Evolutionary conservation across 1,284 basidiomycete genomes (phyloP), one percentile per base, ranked within the genome.

Genomic region (Pholiota adiposa): DNA sequence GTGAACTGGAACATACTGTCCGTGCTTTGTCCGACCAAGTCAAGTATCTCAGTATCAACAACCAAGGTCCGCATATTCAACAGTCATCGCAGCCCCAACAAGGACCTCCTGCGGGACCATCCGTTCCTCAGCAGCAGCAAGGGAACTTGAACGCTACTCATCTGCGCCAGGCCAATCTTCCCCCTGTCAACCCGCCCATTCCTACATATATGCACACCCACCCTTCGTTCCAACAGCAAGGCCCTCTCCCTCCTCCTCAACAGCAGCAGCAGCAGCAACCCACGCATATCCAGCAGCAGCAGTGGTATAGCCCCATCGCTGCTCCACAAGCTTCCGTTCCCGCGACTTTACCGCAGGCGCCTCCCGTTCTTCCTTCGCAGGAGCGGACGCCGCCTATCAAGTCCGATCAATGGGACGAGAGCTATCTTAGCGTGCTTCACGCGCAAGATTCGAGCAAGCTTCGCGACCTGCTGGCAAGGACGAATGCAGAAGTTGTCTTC

Each of bases 381-480:
- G 82, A 84, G 61, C 79, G 81, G 38, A 78, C 84, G 18, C 86
- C 87, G n/a, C 83, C 85, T 5, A 74, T 79, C 46, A 83, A 83
- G 69, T 65, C 80, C 53, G 91, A 92, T 69, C 88, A 92, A 64
- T 91, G 90, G 91, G 89, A 93, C 67, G 89, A 92, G 68, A 85
- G 86, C n/a, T 89, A 89, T 72, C 76, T 93, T 43, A 82, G 83
- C 16, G 87, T 92, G 51, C 76, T 93, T 53, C 85, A 86, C 62
- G 85, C 84, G 29, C 88, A 92, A 72, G 91, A 93, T 69, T 69
- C 82, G 25, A 77, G 81, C 64, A 89, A 90, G 73, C 81, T 93
- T 57, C 85, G 89, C 27, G 89, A 90, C 68, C 74, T 93, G 43
- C 76, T 93, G 62, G 78, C 83, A 23, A 83, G 86, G 60, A 91